Evolutionary conservation across 306 rosid species (phyloP).

Genomic region (Prunus fruticosa): DNA sequence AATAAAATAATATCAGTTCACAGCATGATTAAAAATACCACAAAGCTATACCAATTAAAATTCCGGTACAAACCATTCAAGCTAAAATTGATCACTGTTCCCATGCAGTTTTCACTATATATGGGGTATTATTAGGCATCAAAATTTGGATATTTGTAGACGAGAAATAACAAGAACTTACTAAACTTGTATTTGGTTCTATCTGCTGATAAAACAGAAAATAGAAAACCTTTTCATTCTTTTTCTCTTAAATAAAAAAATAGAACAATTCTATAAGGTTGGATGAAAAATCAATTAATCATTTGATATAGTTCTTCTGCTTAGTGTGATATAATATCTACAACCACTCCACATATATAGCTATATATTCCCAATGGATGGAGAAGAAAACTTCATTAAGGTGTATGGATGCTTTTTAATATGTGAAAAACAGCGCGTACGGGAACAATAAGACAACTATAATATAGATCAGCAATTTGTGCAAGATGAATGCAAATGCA

Average conservation of each 20-base stretch:
- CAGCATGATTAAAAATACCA: conserved; percentile 20
- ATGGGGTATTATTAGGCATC: not conserved
- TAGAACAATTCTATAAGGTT: not conserved
- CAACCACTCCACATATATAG: no score
- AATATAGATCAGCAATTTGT: not conserved
- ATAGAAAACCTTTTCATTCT: not conserved
- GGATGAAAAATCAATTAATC: no score
- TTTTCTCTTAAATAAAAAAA: not conserved
- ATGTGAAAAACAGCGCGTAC: not conserved
- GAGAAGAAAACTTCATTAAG: not conserved
- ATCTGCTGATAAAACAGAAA: not conserved
- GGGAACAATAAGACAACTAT: not conserved
- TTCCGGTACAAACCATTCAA: not conserved
- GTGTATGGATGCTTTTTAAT: not conserved
- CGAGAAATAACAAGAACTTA: not conserved
- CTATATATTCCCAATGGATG: not conserved
- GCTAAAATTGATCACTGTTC: not conserved
- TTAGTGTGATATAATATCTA: no score
- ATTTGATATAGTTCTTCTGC: no score
- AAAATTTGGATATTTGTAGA: not conserved
- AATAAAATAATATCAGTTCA: conserved; percentile 4
- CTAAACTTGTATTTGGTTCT: not conserved
- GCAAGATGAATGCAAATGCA: not conserved
- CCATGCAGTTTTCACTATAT: not conserved
- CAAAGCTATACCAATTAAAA: conserved; percentile 10